Evolutionary conservation across 2,329 filamentous ascomycete genomes (phyloP).

Genomic region (Ilyonectria robusta): DNA sequence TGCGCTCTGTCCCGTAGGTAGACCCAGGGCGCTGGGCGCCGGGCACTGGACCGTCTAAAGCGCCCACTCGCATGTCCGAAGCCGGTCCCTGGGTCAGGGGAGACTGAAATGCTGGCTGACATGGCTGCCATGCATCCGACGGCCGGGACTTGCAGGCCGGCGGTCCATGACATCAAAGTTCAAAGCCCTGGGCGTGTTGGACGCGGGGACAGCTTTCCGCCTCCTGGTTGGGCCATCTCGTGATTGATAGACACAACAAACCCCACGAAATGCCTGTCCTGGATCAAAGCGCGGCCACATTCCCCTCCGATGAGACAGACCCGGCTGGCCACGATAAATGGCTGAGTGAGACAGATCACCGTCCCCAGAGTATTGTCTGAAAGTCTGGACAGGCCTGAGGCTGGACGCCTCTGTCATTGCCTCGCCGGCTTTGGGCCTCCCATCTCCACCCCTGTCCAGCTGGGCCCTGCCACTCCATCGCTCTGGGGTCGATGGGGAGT

Average conservation of each 20-base stretch:
- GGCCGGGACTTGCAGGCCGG: not conserved
- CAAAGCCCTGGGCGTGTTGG: not conserved
- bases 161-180: not conserved
- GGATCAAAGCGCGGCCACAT: not conserved
- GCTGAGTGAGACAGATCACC: slow-evolving; percentile 1
- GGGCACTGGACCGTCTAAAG: not conserved
- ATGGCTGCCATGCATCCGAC: slow-evolving; percentile 4
- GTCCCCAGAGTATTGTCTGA: not conserved
- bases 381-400: not conserved
- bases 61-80: not conserved
- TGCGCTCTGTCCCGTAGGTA: not conserved
- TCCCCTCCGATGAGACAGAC: slow-evolving; percentile 8
- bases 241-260: not conserved
- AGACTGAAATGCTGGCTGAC: slow-evolving; percentile 8
- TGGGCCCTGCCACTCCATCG: not conserved
- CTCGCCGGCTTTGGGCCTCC: slow-evolving; percentile 1
- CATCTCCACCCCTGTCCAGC: slow-evolving; percentile 8
- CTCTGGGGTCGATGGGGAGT: slow-evolving; percentile 26
- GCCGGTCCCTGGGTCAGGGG: not conserved
- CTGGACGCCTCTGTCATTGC: not conserved
- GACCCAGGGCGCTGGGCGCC: not conserved
- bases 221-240: not conserved
- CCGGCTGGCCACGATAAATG: not conserved
- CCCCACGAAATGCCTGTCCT: not conserved
- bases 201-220: not conserved